Base-by-base conservation (phyloP, 1,139 yeast genomes). In the Candida neerlandica region DNA sequence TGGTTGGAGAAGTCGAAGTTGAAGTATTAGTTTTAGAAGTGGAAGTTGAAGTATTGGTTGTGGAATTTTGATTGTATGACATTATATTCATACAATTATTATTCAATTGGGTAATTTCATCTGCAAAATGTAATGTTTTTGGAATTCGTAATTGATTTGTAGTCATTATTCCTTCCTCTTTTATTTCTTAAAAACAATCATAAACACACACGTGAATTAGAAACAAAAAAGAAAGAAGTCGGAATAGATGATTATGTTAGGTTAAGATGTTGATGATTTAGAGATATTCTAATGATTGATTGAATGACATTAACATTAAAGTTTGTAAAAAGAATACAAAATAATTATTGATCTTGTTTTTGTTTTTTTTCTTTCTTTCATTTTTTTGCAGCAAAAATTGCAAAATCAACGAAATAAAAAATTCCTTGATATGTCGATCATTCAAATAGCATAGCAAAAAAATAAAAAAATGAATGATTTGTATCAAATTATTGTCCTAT, bases 71-170 rank as follows among this genome's bases (percentile, higher is more conserved):
- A 40, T 29, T 41, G 14, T 41, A 41, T 4, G 43, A 41, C 11
- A 27, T 41, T 11, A 41, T 19, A 18, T 32, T 35, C 12, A 34
- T 21, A 16, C 38, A 44, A 30, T 38, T 44, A 19, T 38, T 44
- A 32, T 44, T 44, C 14, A 39, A 33, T 10, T 39, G 41, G 12
- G 45, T 38, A 15, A 44, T 43, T 33, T 46, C 49, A 39, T 44
- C 45, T 18, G 49, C 49, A 43, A 46, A 46, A 33, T 46, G 43
- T 18, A 46, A 44, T 19, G 49, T 43, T 32, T 46, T 43, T 11
- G 49, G 49, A n/a, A 46, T 44, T 27, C 35, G 41, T 15, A 46
- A 46, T 37, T 44, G 37, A 33, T 43, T 43, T 40, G 32, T 35
- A 39, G 21, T 34, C 45, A 46, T 45, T 12, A 12, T 23, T 10